phyloP scores from a whole-genome alignment of 2,329 filamentous ascomycete species.

The Nothopassalora personata region DNA sequence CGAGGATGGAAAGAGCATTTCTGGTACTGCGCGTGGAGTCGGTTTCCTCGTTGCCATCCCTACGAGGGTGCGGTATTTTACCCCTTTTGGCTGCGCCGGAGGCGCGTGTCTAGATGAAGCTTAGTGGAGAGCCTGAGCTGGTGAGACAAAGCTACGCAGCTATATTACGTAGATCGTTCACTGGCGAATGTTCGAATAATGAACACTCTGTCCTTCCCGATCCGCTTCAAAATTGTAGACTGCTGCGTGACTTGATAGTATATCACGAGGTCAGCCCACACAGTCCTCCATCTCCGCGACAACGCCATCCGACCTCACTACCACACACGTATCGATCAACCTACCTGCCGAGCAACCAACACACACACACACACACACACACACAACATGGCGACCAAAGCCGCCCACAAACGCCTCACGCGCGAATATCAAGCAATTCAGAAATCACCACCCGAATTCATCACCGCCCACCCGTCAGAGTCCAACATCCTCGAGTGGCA shows the following conservation, averaged over 20 bases:
- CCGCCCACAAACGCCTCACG: conserved; percentile 36
- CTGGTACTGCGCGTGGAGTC: too few species aligned
- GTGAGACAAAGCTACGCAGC: background rate
- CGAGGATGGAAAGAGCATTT: too few species aligned
- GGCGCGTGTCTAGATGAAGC: too few species aligned
- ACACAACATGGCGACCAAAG: conserved; percentile 34
- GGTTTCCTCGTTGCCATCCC: too few species aligned
- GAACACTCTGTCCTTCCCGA: background rate
- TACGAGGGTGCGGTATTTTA: too few species aligned
- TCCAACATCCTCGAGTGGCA: conserved; percentile 35
- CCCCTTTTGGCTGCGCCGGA: too few species aligned
- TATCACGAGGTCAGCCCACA: background rate
- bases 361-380: background rate
- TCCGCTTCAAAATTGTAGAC: background rate
- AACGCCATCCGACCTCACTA: too few species aligned
- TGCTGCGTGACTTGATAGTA: background rate
- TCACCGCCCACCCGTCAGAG: conserved; percentile 31
- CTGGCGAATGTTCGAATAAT: background rate
- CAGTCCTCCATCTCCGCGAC: too few species aligned
- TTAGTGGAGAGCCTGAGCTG: too few species aligned
- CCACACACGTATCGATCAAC: too few species aligned
- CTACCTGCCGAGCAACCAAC: too few species aligned
- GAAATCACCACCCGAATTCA: conserved; percentile 31
- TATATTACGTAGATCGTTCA: background rate
- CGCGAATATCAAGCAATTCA: conserved; percentile 35